A percentile compares a stretch with the other conserved stretches of the same genome.
phyloP scores from a whole-genome alignment of 164 flowering plant genomes.

The Litsea cubeba region DNA sequence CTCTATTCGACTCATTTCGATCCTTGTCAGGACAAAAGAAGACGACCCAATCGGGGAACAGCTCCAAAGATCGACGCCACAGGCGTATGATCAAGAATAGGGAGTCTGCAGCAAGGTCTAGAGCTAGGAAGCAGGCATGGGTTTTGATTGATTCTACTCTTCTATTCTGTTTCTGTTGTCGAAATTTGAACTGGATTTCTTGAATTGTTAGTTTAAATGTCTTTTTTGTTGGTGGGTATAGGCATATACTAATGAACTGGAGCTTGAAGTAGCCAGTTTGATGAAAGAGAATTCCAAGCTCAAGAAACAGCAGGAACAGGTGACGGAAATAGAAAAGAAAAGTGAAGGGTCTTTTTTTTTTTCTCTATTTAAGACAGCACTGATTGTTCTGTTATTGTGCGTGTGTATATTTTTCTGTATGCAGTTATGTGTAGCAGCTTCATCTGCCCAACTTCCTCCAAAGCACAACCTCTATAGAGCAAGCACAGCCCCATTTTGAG shows the following conservation, averaged over 20 bases:
- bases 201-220: background rate
- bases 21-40: slow-evolving; percentile 7
- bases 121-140: slow-evolving; percentile 62
- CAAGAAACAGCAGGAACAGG: slow-evolving; percentile 34
- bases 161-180: background rate
- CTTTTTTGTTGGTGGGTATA: slow-evolving; percentile 20
- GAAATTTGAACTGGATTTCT: background rate
- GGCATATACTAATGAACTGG: slow-evolving; percentile 70
- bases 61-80: slow-evolving; percentile 32
- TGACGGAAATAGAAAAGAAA: background rate
- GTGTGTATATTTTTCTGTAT: background rate
- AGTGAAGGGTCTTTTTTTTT: background rate
- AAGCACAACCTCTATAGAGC: slow-evolving; percentile 38
- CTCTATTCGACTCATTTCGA: slow-evolving; percentile 20
- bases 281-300: slow-evolving; percentile 56
- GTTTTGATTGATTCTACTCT: background rate
- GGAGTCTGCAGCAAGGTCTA: slow-evolving; percentile 66
- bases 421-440: slow-evolving; percentile 26
- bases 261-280: slow-evolving; percentile 46
- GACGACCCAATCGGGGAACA: slow-evolving; percentile 13
- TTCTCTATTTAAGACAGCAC: background rate
- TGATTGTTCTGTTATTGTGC: background rate
- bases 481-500: slow-evolving; percentile 57
- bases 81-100: slow-evolving; percentile 72
- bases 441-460: slow-evolving; percentile 29